Conservation (phyloP, 306 rosid species). For the Prunus padus region DNA sequence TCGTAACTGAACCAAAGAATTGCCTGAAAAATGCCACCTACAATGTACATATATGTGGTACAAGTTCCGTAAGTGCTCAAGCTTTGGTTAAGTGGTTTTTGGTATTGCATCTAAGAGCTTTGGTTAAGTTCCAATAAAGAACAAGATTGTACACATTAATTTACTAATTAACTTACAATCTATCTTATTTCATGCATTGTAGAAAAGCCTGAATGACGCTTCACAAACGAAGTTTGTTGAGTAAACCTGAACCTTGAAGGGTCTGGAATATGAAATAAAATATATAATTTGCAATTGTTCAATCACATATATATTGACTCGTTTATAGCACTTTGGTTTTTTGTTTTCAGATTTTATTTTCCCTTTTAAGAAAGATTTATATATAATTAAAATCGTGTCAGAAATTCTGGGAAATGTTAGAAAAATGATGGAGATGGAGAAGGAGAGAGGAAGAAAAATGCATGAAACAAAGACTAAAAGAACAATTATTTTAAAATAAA, state of each 20-base stretch:
- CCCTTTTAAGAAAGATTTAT: too few relatives aligned
- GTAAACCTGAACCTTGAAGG: conserved; percentile 71
- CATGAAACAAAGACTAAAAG: background rate
- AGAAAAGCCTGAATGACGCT: conserved; percentile 57
- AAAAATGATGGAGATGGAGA: too few relatives aligned
- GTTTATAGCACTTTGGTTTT: too few relatives aligned
- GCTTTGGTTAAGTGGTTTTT: background rate
- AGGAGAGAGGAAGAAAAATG: too few relatives aligned
- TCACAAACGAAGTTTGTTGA: conserved; percentile 63
- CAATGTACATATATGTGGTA: too few relatives aligned
- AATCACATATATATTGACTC: background rate
- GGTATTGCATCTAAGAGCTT: too few relatives aligned
- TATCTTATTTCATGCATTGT: conserved; percentile 56
- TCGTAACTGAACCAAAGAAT: conserved; percentile 55
- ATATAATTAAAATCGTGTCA: too few relatives aligned
- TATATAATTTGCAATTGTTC: background rate
- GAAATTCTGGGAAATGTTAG: too few relatives aligned
- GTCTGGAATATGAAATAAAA: conserved; percentile 30
- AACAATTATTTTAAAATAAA: background rate
- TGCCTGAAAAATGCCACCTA: conserved; percentile 69
- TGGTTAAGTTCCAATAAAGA: too few relatives aligned
- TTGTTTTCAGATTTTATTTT: too few relatives aligned
- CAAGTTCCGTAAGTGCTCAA: background rate
- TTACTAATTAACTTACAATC: conserved; percentile 43
- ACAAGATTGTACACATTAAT: too few relatives aligned